Evolutionary conservation across 1,139 yeast species (phyloP), one percentile per base, ranked within the genome.

Genomic region (Suhomyces panamericanus): DNA sequence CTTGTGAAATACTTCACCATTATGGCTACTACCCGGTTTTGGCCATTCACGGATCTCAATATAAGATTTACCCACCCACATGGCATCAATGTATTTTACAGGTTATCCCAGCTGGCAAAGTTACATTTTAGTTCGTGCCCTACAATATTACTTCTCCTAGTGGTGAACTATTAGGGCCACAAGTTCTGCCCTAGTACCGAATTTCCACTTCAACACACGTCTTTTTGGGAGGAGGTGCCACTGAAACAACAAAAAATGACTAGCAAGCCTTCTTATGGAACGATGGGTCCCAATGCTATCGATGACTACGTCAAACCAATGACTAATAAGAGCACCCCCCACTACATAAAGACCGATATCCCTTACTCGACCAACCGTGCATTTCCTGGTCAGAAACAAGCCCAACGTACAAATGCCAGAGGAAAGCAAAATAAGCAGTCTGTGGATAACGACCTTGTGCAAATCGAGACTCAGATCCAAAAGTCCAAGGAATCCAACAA

Each of bases 331-430:
- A 24, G 34, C 22, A 2, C 39, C 3, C 28, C 26, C 39, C 15
- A 14, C 14, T 16, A 10, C 28, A 35, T 27, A 15, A 31, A 34
- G n/a, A 15, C 30, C 9, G 44, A 42, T 2, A 20, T 26, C 4
- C 28, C 28, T 11, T 13, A 22, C 26, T 7, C 32, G 10, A n/a
- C n/a, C n/a, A 42, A 35, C 16, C 46, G 17, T 12, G 41, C 33
- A 15, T 20, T 27, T 6, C 9, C 37, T 16, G 39, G 43, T 24
- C 46, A 39, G 41, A 38, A 38, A 27, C 47, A 35, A 20, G 27
- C 46, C 15, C 46, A 41, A 31, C 32, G 35, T 11, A 39, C 17
- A 14, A 37, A 39, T n/a, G 17, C 43, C 6, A 24, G 43, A 24
- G 29, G 41, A 35, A 34, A 32, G 20, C 40, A 29, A 31, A 43